These are phyloP conservation scores for Mycosarcoma mackinlayi DNA, from an alignment of 1,284 basidiomycete species.

Conservation along the genomic window DNA sequence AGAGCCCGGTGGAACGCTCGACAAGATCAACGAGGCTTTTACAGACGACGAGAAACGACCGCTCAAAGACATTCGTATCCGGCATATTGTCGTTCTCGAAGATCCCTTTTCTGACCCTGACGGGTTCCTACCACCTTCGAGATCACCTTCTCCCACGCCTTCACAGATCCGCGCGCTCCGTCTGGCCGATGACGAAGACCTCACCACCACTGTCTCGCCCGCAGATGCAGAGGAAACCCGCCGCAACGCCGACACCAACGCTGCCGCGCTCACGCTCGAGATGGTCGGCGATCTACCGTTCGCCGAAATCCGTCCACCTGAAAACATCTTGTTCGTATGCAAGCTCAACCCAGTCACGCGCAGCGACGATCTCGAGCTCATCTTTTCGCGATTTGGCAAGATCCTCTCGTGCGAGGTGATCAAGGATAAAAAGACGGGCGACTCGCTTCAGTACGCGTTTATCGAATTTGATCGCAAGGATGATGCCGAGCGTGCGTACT, in stretches of 20 bases:
- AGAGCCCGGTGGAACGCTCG: conserved; percentile 77
- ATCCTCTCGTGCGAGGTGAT: conserved; percentile 99
- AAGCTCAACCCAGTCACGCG: conserved; percentile 95
- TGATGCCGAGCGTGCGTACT: conserved; percentile 93
- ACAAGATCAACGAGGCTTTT: conserved; percentile 91
- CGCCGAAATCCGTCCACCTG: conserved; percentile 95
- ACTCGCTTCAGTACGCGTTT: conserved; percentile 97
- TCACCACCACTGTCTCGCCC: conserved; percentile 74
- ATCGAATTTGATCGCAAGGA: conserved; percentile 95
- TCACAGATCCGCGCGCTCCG: conserved; percentile 69
- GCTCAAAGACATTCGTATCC: conserved; percentile 90
- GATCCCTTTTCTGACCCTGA: conserved; percentile 91
- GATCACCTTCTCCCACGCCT: conserved; percentile 75
- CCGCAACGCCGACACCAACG: conserved; percentile 85
- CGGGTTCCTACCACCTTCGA: conserved; percentile 74
- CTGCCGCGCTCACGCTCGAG: conserved; percentile 94
- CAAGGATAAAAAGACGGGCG: conserved; percentile 92
- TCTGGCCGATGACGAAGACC: conserved; percentile 78
- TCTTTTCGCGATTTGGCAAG: conserved; percentile 92
- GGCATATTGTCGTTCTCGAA: conserved; percentile 86
- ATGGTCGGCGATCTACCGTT: conserved; percentile 99
- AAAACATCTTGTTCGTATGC: conserved; percentile 98
- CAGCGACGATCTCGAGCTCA: conserved; percentile 95
- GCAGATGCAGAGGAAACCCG: conserved; percentile 83
- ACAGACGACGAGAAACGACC: conserved; percentile 88